Percentiles rank a stretch among this genome's conserved stretches.
Evolutionary conservation across 2,329 filamentous ascomycete genomes (phyloP).

Genomic region (Penicillium sp.): DNA sequence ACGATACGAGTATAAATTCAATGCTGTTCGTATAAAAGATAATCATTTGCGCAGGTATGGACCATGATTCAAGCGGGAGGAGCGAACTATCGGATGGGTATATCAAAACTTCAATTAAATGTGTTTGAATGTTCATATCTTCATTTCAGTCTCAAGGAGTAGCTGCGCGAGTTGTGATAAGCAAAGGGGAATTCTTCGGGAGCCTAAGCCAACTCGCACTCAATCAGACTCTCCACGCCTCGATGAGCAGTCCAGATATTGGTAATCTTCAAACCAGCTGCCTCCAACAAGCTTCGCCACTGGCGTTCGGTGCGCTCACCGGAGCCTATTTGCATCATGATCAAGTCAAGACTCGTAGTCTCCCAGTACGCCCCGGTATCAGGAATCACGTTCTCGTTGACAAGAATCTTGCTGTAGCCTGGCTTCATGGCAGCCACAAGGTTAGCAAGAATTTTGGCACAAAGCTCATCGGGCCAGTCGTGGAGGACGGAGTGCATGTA

Average conservation of each 20-base stretch:
- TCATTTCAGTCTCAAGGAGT: neutral
- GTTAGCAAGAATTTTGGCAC: conserved; percentile 37
- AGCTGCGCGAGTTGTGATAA: too few relatives aligned
- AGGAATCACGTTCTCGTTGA: conserved; percentile 51
- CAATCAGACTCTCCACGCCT: conserved; percentile 31
- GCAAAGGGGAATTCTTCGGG: too few relatives aligned
- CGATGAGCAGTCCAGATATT: conserved; percentile 36
- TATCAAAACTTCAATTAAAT: too few relatives aligned
- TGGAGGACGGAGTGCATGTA: conserved; percentile 25
- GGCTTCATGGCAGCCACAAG: conserved; percentile 37
- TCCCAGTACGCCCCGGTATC: conserved; percentile 40
- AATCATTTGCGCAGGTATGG: too few relatives aligned
- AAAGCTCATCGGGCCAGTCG: conserved; percentile 40
- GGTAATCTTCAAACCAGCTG: conserved; percentile 42
- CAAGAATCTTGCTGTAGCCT: conserved; percentile 48
- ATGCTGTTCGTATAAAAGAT: too few relatives aligned
- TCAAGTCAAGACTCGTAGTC: conserved; percentile 44
- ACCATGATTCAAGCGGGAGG: too few relatives aligned
- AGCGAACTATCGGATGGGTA: too few relatives aligned
- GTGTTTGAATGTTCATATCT: too few relatives aligned
- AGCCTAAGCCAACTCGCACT: conserved; percentile 26
- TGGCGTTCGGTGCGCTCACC: conserved; percentile 47
- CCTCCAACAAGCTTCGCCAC: conserved; percentile 41
- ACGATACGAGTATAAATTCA: too few relatives aligned
- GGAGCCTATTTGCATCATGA: conserved; percentile 48